Percentiles rank a stretch among this genome's conserved stretches.
These are phyloP conservation scores for Podosphaera aphanis DNA, from an alignment of 2,329 filamentous ascomycete genomes.

Conservation along the genomic window DNA sequence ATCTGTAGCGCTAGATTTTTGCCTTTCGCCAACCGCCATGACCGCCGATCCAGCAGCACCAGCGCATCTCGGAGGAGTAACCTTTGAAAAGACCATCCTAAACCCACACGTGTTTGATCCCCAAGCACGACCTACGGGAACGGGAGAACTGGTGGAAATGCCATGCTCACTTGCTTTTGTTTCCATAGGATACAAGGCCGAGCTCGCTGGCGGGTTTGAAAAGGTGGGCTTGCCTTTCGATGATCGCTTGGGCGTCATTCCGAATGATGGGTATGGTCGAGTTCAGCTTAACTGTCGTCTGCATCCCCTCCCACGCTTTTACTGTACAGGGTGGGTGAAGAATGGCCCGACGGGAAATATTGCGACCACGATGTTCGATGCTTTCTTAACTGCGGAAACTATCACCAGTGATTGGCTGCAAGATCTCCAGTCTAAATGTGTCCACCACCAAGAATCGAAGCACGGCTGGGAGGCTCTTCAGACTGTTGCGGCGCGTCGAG, in stretches of 20 bases:
- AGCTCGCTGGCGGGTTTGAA: slow-evolving; percentile 49
- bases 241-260: slow-evolving; percentile 46
- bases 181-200: slow-evolving; percentile 84
- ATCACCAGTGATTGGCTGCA: slow-evolving; percentile 55
- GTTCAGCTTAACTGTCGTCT: slow-evolving; percentile 22
- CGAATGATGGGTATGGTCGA: slow-evolving; percentile 60
- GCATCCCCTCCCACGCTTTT: slow-evolving; percentile 40
- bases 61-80: slow-evolving; percentile 33
- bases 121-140: slow-evolving; percentile 23
- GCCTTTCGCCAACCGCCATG: slow-evolving; percentile 56
- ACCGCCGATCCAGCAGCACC: slow-evolving; percentile 19
- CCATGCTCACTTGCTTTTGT: slow-evolving; percentile 58
- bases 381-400: slow-evolving; percentile 68
- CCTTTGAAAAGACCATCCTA: slow-evolving; percentile 40
- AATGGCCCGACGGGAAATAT: slow-evolving; percentile 86
- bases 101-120: slow-evolving; percentile 30
- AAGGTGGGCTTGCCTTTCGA: slow-evolving; percentile 63
- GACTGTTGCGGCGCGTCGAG: slow-evolving; percentile 29
- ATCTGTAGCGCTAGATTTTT: slow-evolving; percentile 68
- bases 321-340: slow-evolving; percentile 94
- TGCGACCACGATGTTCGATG: slow-evolving; percentile 85
- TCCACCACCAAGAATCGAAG: slow-evolving; percentile 3
- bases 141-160: slow-evolving; percentile 27
- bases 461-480: slow-evolving; percentile 60
- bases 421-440: slow-evolving; percentile 21